Conservation (phyloP, 2,329 filamentous ascomycete genomes). For the Fusarium subglutinans region DNA sequence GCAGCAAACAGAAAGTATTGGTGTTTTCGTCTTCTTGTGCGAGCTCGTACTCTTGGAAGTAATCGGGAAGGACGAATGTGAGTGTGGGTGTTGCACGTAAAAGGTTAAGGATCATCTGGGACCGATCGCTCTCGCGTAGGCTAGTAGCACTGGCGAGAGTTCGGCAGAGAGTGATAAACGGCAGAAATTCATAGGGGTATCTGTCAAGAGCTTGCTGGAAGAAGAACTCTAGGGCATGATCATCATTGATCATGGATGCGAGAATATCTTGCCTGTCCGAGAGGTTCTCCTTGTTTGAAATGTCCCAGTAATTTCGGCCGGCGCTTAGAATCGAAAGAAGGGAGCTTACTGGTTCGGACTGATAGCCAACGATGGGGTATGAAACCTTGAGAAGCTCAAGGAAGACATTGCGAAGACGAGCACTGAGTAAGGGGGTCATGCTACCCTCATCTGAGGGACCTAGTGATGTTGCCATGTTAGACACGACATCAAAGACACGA, state of each 20-base stretch:
- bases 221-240: conserved; percentile 63
- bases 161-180: conserved; percentile 78
- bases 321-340: conserved; percentile 71
- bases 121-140: conserved; percentile 45
- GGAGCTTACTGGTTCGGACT: conserved; percentile 73
- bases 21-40: conserved; percentile 87
- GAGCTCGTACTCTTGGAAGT: conserved; percentile 79
- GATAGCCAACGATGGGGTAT: conserved; percentile 75
- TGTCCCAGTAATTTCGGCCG: conserved; percentile 63
- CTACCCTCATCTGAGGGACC: conserved; percentile 57
- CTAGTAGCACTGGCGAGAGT: conserved; percentile 60
- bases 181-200: conserved; percentile 86
- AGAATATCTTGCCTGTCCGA: conserved; percentile 47
- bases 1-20: conserved; percentile 76
- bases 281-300: conserved; percentile 51
- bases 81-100: conserved; percentile 77
- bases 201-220: conserved; percentile 77
- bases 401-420: conserved; percentile 70
- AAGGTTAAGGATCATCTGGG: conserved; percentile 67
- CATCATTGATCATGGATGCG: conserved; percentile 49
- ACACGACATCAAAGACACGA: conserved; percentile 63
- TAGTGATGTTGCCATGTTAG: conserved; percentile 58
- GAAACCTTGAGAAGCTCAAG: conserved; percentile 76
- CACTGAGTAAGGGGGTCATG: conserved; percentile 65
- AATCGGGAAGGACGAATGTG: conserved; percentile 77